Base-by-base conservation (phyloP, 768 basidiomycete species). In the Chalciporus chontae region DNA sequence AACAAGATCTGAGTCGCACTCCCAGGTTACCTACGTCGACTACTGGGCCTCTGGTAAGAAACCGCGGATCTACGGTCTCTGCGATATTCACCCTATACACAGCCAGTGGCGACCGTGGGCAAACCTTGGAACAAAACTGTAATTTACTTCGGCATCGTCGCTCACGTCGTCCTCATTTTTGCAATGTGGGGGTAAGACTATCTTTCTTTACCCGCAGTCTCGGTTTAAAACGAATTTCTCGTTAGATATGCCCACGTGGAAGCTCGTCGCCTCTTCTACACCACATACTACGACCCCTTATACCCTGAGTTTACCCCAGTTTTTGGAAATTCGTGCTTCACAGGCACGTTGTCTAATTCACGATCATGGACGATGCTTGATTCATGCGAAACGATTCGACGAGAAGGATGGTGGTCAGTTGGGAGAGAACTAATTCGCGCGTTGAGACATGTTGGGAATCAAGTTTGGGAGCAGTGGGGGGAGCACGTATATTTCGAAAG, bases 271-370 rank as follows among this genome's bases (percentile, higher is more conserved):
- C 69, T 81, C 26, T 90, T 87, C 67, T 72, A 88, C 58, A 85
- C 82, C 52, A 83, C 78, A 51, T 90, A 88, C 57, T 88, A 85
- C 59, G 87, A 91, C 62, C 84, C 88, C 49, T 81, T 87, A 68
- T 79, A 86, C 62, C 83, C 85, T 14, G 83, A 88, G 59, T 74
- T 88, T 46, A 77, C 86, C 62, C 67, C 83, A 39, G 43, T 77
- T 73, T 69, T 63, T 65, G 58, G 50, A 23, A 52, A 36, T 43
- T 55, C 66, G 46, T 58, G 48, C 49, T 61, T 62, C 40, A 48
- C 53, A 6, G 57, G 71, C 62, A 52, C 69, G 61, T 58, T 64
- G 69, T 59, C 63, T 59, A 54, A 64, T 61, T 61, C 69, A 70
- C 63, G 52, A 52, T 60, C 71, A 27, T 73, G 74, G 69, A 69